phyloP scores from a whole-genome alignment of 108 stramenopile genomes.

The Skeletonema tropicum region DNA sequence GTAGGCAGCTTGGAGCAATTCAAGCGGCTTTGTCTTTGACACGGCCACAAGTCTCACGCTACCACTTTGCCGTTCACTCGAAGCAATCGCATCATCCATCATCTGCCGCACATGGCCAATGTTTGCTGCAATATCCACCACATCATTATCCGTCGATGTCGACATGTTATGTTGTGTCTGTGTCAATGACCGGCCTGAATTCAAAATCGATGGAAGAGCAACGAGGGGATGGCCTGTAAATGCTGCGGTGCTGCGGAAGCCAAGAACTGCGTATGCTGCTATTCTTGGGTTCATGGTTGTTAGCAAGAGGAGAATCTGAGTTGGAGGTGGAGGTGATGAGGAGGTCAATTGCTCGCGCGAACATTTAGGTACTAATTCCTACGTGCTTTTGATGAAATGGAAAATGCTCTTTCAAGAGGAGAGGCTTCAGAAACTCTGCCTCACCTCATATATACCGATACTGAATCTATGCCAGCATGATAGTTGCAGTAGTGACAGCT shows the following conservation, averaged over 20 bases:
- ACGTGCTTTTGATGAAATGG: too few relatives aligned
- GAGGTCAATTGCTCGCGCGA: too few relatives aligned
- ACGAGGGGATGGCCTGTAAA: conserved; percentile 4
- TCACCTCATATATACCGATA: too few relatives aligned
- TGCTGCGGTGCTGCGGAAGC: conserved; percentile 9
- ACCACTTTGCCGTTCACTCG: conserved; percentile 23
- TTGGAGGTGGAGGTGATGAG: too few relatives aligned
- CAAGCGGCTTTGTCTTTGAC: conserved; percentile 94
- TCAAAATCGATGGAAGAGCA: not conserved
- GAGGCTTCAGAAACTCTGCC: too few relatives aligned
- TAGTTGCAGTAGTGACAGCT: not conserved
- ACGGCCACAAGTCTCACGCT: conserved; percentile 88
- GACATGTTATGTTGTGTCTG: not conserved
- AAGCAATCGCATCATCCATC: conserved; percentile 30
- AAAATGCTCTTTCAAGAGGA: too few relatives aligned
- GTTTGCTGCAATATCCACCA: conserved; percentile 34
- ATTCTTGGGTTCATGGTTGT: too few relatives aligned
- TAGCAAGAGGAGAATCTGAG: too few relatives aligned
- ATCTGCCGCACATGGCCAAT: conserved; percentile 30
- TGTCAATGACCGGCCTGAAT: conserved; percentile 7
- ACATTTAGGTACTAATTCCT: too few relatives aligned
- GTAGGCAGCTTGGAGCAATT: conserved; percentile 86
- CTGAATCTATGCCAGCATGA: not conserved
- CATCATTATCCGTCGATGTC: conserved; percentile 14
- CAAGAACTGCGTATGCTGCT: not conserved